Evolutionary conservation across 345 rosid species (phyloP).

Genomic region (Cardamine chenopodiifolia): DNA sequence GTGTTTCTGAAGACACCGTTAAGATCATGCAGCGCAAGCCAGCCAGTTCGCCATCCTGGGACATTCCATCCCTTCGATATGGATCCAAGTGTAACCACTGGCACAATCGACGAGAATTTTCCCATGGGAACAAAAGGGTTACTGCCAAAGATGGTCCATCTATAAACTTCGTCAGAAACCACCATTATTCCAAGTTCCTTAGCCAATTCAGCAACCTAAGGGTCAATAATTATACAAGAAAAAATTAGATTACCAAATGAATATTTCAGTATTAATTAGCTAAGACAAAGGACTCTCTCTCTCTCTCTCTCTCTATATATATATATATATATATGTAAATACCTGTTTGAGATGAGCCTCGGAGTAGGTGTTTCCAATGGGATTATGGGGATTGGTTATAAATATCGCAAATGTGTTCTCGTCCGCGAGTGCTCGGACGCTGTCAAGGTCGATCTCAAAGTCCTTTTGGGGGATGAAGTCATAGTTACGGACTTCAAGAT

Average conservation of each 20-base stretch:
- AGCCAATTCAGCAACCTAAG: conserved; percentile 57
- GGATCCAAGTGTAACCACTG: conserved; percentile 59
- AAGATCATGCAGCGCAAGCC: conserved; percentile 54
- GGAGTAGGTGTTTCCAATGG: conserved; percentile 44
- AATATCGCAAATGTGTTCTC: conserved; percentile 59
- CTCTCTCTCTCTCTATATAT: too few species aligned
- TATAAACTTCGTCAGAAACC: conserved; percentile 61
- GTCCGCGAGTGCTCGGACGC: conserved; percentile 49
- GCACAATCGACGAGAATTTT: conserved; percentile 53
- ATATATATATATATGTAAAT: background rate
- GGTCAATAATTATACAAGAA: background rate
- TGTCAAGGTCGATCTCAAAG: conserved; percentile 60
- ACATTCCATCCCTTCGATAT: conserved; percentile 62
- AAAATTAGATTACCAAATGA: background rate
- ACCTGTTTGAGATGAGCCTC: conserved; percentile 51
- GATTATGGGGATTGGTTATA: conserved; percentile 50
- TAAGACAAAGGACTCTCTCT: background rate
- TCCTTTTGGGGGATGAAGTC: conserved; percentile 52
- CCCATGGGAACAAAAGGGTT: conserved; percentile 57
- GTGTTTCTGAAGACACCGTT: conserved; percentile 41
- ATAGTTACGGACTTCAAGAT: conserved; percentile 48
- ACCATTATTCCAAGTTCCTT: conserved; percentile 51
- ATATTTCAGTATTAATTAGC: background rate
- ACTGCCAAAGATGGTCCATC: conserved; percentile 49
- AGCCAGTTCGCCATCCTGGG: conserved; percentile 67